Evolutionary conservation across 2,329 filamentous ascomycete genomes (phyloP), one percentile per base, ranked within the genome.

Genomic region (Cyphellophora europaea): DNA sequence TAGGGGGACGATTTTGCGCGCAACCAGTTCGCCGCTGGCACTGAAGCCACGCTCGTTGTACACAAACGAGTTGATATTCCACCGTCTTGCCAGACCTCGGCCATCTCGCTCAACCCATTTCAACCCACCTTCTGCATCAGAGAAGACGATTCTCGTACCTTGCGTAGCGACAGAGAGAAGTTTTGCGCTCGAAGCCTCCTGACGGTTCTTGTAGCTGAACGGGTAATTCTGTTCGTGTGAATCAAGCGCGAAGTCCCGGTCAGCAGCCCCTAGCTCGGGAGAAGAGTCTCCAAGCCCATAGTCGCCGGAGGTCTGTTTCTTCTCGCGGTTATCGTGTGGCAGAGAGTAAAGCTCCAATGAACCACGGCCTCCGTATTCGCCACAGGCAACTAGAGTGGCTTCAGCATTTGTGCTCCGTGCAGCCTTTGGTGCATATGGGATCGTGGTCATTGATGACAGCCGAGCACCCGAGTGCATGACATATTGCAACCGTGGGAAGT

Each of bases 71-170:
- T 77, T 77, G 51, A 79, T 68, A 44, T 76, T 77, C 55, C 71
- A 70, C 1, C 62, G 61, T 11, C 74, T 62, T 4, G 77, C 45
- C 13, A 51, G 34, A 35, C 40, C 65, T 23, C 60, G 63, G 1
- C 83, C 87, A 51, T 95, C 86, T 21, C 88, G 71, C 58, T 96
- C 89, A 29, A 93, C 76, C 88, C 89, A 96, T 55, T 86, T 89
- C 43, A 96, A 58, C 33, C 80, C 77, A 0, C 89, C 89, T 15
- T 85, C 77, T 1, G 82, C 82, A 51, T 96, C 89, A 2, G 84
- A 84, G 45, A 83, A 83, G 12, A 86, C 85, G 19, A 95, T 71
- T 4, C 82, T 72, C 5, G 80, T 82, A 4, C 89, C 89, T 46
- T 96, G 89, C 11, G 79, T 77, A 4, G 78, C 75, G 0, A 91